Evolutionary conservation across 352 stramenopile genomes (phyloP).

Genomic region (Globisporangium megalacanthum): DNA sequence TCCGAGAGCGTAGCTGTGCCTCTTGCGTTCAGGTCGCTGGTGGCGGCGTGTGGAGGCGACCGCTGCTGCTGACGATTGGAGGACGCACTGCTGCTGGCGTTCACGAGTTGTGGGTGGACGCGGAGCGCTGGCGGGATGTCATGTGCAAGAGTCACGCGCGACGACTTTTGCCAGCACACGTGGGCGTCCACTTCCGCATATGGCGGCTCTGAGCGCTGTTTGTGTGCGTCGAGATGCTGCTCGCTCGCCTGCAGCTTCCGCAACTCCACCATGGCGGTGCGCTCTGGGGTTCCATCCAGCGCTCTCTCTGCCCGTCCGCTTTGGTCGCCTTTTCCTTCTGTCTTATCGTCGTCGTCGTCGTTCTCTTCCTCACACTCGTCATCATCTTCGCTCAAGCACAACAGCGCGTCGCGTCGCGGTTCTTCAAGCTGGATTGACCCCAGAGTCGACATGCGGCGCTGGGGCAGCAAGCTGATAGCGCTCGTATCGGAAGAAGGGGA

Average conservation of each 20-base stretch:
- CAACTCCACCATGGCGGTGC: slow-evolving; percentile 14
- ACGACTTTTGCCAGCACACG: slow-evolving; percentile 50
- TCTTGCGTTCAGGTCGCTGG: neutral
- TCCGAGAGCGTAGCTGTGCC: neutral
- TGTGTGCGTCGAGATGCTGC: slow-evolving; percentile 7
- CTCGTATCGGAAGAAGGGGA: neutral
- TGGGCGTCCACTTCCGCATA: slow-evolving; percentile 5
- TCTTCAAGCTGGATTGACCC: slow-evolving; percentile 14
- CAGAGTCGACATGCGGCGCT: slow-evolving; percentile 30
- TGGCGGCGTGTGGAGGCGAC: neutral
- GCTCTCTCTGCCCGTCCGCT: neutral
- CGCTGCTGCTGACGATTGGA: neutral
- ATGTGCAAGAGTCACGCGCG: slow-evolving; percentile 26
- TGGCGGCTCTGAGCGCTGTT: neutral
- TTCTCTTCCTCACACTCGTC: slow-evolving; percentile 6
- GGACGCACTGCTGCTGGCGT: neutral
- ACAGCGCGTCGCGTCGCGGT: neutral
- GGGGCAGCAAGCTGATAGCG: slow-evolving; percentile 21
- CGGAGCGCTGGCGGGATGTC: slow-evolving; percentile 24
- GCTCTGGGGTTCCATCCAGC: slow-evolving; percentile 3
- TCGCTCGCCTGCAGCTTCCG: slow-evolving; percentile 23
- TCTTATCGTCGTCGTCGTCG: slow-evolving; percentile 5
- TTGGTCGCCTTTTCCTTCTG: slow-evolving; percentile 4
- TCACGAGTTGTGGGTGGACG: slow-evolving; percentile 11
- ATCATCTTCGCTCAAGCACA: slow-evolving; percentile 7